Conservation (phyloP, 202 grass and related monocot genomes). For the Alloteropsis angusta region DNA sequence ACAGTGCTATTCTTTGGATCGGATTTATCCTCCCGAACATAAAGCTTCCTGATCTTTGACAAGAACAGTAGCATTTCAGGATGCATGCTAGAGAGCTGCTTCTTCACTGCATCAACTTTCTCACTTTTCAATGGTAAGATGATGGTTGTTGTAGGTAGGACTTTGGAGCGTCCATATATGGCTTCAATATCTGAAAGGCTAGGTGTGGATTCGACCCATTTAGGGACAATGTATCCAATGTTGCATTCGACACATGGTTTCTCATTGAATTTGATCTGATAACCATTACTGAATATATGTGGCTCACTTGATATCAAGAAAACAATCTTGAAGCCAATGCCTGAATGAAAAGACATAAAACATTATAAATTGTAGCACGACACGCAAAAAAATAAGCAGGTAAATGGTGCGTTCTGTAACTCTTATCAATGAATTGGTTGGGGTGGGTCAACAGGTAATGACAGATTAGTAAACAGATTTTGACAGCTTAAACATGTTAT, state of each 20-base stretch:
- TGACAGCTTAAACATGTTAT: background rate
- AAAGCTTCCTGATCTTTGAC: constrained; percentile 51
- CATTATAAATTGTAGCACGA: background rate
- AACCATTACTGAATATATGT: constrained; percentile 77
- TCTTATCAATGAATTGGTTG: background rate
- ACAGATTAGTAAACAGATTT: background rate
- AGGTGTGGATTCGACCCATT: constrained; percentile 51
- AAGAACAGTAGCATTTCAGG: constrained; percentile 71
- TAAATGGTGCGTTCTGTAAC: background rate
- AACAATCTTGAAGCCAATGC: background rate
- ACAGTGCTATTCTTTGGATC: constrained; percentile 18
- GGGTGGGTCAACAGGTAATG: background rate
- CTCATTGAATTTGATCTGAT: constrained; percentile 60
- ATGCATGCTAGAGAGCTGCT: constrained; percentile 52
- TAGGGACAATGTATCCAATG: constrained; percentile 72
- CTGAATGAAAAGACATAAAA: constrained; percentile 18
- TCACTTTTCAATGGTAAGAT: constrained; percentile 56
- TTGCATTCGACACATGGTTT: constrained; percentile 47
- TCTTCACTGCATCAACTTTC: constrained; percentile 47
- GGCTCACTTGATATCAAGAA: constrained; percentile 11
- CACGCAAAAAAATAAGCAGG: background rate
- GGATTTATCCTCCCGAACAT: constrained; percentile 24
- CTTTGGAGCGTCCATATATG: constrained; percentile 39
- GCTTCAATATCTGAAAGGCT: constrained; percentile 31
- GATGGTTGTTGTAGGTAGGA: constrained; percentile 50